These are phyloP conservation scores for Nicotiana undulata DNA, from an alignment of 257 asterid species.

Conservation along the genomic window DNA sequence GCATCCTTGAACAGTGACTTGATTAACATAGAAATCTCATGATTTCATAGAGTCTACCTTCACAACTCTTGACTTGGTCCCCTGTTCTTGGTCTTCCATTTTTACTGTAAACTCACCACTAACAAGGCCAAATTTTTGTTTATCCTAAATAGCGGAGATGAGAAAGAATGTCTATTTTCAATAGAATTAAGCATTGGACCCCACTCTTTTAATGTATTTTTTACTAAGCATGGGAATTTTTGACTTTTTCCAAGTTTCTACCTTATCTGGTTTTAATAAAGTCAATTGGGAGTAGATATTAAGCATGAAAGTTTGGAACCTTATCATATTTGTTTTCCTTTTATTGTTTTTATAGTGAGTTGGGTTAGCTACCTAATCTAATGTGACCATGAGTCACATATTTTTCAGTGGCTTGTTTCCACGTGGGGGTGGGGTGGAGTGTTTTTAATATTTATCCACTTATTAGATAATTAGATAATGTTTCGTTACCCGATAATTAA, in stretches of 20 bases:
- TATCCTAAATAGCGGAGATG: not conserved
- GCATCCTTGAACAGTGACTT: constrained; percentile 25
- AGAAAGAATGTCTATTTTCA: not conserved
- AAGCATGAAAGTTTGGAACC: not conserved
- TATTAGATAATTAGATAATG: no score
- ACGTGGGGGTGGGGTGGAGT: no score
- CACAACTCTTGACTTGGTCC: constrained; percentile 17
- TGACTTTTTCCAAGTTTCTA: not conserved
- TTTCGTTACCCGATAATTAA: no score
- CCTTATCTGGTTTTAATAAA: not conserved
- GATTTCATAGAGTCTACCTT: constrained; percentile 30
- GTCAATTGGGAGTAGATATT: not conserved
- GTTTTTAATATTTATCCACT: no score
- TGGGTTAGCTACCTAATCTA: no score
- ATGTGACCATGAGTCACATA: no score
- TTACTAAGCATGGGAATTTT: not conserved
- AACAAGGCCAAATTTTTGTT: not conserved
- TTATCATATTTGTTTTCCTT: no score
- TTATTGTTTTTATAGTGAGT: no score
- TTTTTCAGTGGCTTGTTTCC: no score
- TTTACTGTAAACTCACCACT: not conserved
- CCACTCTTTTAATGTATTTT: not conserved
- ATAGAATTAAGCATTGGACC: not conserved
- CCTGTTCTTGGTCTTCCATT: constrained; percentile 26
- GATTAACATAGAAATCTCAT: constrained; percentile 35